Conservation (phyloP, 352 stramenopile species). For the Globisporangium echinulatum region DNA sequence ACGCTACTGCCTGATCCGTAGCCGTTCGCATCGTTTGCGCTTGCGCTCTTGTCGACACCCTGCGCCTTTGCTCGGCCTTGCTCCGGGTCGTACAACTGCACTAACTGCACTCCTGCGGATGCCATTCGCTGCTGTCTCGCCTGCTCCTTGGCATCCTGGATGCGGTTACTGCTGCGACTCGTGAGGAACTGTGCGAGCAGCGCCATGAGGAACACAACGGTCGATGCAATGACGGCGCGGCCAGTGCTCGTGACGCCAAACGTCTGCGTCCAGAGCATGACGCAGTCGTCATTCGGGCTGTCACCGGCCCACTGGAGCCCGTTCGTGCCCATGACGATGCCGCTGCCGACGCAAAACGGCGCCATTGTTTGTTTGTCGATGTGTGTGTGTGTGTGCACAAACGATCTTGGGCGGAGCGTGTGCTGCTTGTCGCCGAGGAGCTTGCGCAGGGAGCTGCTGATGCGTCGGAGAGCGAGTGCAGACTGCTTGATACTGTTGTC, state of each 20-base stretch:
- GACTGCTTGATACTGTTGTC: no score
- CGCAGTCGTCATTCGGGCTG: conserved; percentile 44
- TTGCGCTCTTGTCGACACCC: background rate
- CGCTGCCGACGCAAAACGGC: conserved; percentile 54
- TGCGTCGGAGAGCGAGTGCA: no score
- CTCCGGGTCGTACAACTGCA: conserved; percentile 30
- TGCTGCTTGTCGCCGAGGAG: no score
- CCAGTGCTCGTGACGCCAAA: conserved; percentile 48
- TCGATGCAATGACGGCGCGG: conserved; percentile 31
- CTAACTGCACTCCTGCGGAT: background rate
- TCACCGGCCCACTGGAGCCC: conserved; percentile 46
- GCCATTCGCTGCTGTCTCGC: conserved; percentile 17
- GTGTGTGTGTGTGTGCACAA: background rate
- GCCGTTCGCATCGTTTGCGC: background rate
- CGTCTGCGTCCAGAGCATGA: conserved; percentile 51
- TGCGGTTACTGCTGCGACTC: conserved; percentile 28
- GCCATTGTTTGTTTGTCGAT: conserved; percentile 12
- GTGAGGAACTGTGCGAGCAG: conserved; percentile 55
- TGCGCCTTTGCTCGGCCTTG: conserved; percentile 10
- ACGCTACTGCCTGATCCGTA: background rate
- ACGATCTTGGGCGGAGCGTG: no score
- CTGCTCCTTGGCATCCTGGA: conserved; percentile 39
- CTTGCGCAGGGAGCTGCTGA: no score
- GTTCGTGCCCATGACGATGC: conserved; percentile 54
- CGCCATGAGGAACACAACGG: conserved; percentile 47